phyloP scores from a whole-genome alignment of 2,329 filamentous ascomycete genomes.

The Diaporthe citriasiana region DNA sequence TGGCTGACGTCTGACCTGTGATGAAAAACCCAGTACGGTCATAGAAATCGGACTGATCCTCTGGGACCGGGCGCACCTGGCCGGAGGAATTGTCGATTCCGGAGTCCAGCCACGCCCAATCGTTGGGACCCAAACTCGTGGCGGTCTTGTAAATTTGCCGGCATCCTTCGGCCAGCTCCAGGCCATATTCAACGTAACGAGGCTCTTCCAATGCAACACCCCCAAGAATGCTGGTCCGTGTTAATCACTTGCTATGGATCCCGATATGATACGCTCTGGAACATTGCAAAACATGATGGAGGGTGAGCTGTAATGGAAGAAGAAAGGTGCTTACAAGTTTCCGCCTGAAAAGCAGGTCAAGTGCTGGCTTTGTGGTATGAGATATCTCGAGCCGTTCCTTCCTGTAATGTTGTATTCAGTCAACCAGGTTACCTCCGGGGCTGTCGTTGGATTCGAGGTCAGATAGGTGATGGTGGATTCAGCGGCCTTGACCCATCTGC shows the following conservation, averaged over 20 bases:
- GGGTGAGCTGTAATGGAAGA: too few relatives aligned
- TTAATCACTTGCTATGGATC: too few relatives aligned
- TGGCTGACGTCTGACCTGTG: not conserved
- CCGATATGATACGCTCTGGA: too few relatives aligned
- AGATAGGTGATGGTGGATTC: conserved; percentile 30
- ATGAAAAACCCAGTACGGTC: conserved; percentile 22
- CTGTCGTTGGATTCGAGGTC: conserved; percentile 26
- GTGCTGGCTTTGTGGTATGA: conserved; percentile 18
- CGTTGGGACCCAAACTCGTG: not conserved
- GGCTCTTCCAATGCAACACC: not conserved
- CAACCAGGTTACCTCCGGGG: not conserved
- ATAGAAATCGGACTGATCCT: conserved; percentile 29
- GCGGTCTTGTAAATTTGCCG: conserved; percentile 1
- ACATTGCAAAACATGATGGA: too few relatives aligned
- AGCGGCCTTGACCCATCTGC: conserved; percentile 19
- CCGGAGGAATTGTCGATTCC: conserved; percentile 10
- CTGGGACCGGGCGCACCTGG: not conserved
- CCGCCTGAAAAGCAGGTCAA: conserved; percentile 29
- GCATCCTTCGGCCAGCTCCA: conserved; percentile 22
- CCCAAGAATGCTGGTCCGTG: conserved; percentile 33
- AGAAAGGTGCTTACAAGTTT: too few relatives aligned
- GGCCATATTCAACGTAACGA: conserved; percentile 12
- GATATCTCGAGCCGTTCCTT: not conserved
- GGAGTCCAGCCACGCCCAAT: conserved; percentile 17
- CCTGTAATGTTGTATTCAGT: conserved; percentile 17